Conservation (phyloP, 2,329 filamentous ascomycete genomes). For the Pestalotiopsis sp. region DNA sequence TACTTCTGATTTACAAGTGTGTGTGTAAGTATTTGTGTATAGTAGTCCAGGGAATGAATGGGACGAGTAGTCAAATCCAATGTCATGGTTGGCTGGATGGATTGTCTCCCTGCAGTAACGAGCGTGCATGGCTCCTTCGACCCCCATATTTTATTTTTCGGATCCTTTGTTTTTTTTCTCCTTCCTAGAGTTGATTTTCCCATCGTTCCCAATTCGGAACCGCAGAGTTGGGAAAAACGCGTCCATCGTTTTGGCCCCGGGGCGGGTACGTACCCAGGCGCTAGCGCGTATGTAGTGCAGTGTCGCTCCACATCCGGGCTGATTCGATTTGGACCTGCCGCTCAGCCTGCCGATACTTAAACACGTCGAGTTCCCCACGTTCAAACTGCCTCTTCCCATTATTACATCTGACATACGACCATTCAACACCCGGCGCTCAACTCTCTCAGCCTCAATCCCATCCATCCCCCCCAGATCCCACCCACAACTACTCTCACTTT, state of each 20-base stretch:
- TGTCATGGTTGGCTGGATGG: constrained; percentile 1
- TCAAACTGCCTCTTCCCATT: constrained; percentile 7
- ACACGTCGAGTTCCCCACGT: constrained; percentile 21
- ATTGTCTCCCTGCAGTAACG: too few species aligned
- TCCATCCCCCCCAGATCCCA: constrained; percentile 14
- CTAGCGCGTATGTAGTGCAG: background rate
- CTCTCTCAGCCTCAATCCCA: constrained; percentile 25
- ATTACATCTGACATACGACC: constrained; percentile 20
- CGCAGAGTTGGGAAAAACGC: background rate
- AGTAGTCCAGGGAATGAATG: background rate
- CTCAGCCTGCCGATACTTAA: constrained; percentile 21
- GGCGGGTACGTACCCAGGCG: too few species aligned
- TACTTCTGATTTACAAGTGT: too few species aligned
- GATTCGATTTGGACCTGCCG: constrained; percentile 34
- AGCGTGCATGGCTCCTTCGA: background rate
- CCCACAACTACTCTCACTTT: constrained; percentile 17
- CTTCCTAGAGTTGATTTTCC: background rate
- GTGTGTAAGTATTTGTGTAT: background rate
- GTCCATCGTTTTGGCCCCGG: too few species aligned
- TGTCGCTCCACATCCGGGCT: constrained; percentile 23
- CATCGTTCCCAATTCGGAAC: constrained; percentile 5
- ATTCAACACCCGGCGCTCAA: constrained; percentile 13
- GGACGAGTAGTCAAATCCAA: background rate
- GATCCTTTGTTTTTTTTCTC: background rate
- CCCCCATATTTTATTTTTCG: background rate